These are phyloP conservation scores for Trichoderma simmonsii DNA, from an alignment of 2,329 filamentous ascomycete species.

Conservation along the genomic window DNA sequence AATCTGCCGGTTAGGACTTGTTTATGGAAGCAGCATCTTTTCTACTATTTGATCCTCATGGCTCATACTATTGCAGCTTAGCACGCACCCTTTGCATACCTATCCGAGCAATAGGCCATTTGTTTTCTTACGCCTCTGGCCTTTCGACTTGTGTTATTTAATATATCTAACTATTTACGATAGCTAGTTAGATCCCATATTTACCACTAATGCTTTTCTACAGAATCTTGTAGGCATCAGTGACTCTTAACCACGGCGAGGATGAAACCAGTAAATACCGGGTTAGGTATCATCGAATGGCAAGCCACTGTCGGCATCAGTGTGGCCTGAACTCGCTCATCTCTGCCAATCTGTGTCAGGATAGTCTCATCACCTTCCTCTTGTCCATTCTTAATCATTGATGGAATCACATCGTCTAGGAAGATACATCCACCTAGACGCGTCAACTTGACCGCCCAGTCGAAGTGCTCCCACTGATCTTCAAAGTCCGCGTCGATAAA, in stretches of 20 bases:
- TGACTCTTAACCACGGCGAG: not conserved
- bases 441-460: not conserved
- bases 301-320: not conserved
- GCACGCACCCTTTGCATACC: too few species aligned
- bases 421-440: not conserved
- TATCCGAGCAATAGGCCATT: too few species aligned
- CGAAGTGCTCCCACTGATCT: not conserved
- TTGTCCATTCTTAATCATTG: not conserved
- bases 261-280: not conserved
- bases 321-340: not conserved
- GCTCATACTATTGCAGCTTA: too few species aligned
- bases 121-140: too few species aligned
- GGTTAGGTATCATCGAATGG: not conserved
- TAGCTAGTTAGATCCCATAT: not conserved
- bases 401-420: not conserved
- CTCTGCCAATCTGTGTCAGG: not conserved
- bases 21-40: too few species aligned
- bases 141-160: too few species aligned
- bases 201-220: not conserved
- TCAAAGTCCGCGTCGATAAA: conserved; percentile 1
- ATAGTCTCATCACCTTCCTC: not conserved
- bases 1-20: too few species aligned
- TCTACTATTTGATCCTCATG: too few species aligned
- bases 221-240: not conserved
- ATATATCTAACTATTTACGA: not conserved